Evolutionary conservation across 2,329 filamentous ascomycete species (phyloP).

Genomic region (Verruconis gallopava): DNA sequence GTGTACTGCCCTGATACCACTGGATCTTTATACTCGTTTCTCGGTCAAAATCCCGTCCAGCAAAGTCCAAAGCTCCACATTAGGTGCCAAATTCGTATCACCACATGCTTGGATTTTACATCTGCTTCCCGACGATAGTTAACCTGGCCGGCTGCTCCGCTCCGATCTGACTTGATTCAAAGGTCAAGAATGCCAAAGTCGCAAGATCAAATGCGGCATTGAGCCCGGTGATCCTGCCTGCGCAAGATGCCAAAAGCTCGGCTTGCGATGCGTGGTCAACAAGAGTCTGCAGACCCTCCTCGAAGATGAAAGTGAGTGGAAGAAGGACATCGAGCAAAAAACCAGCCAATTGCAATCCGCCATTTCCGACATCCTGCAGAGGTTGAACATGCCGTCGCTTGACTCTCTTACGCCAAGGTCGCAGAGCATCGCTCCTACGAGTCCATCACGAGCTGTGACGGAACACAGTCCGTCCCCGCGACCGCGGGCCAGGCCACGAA

Average conservation of each 20-base stretch:
- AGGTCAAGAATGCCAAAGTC: conserved; percentile 34
- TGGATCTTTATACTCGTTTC: background rate
- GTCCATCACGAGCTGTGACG: conserved; percentile 8
- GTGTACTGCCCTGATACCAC: too few relatives aligned
- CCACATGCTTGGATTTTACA: background rate
- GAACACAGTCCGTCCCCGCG: background rate
- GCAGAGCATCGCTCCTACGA: conserved; percentile 17
- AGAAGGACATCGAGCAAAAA: conserved; percentile 28
- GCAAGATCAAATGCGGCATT: conserved; percentile 44
- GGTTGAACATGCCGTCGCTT: conserved; percentile 30
- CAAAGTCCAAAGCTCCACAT: background rate
- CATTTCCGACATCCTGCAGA: conserved; percentile 32
- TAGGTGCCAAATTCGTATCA: background rate
- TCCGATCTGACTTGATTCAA: background rate
- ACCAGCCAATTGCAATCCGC: conserved; percentile 32
- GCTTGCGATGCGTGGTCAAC: conserved; percentile 40
- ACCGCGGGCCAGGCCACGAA: conserved; percentile 5
- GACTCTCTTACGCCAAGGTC: conserved; percentile 9
- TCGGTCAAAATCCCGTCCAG: background rate
- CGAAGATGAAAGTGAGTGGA: conserved; percentile 30
- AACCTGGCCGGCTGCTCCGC: background rate
- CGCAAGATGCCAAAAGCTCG: conserved; percentile 36
- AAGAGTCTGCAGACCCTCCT: conserved; percentile 43
- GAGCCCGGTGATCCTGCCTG: conserved; percentile 31
- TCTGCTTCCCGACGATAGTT: background rate